Evolutionary conservation across 78 protist genomes (phyloP).

Genomic region (Dictyostelium purpureum): DNA sequence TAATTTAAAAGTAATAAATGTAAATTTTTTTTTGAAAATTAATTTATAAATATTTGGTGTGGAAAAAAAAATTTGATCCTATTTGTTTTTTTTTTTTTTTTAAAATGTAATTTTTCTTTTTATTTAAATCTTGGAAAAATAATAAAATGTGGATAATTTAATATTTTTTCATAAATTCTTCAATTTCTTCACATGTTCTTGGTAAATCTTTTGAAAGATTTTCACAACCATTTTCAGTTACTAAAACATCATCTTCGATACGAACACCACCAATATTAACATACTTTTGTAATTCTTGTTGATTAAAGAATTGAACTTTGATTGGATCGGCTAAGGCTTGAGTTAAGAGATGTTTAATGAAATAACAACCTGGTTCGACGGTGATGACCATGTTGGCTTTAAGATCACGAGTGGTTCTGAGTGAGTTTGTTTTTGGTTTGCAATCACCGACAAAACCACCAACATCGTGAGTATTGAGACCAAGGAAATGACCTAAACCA

Average conservation of each 20-base stretch:
- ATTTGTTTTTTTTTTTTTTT: too few relatives aligned
- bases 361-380: conserved; percentile 97
- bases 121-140: neutral
- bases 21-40: too few relatives aligned
- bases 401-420: conserved; percentile 83
- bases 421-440: conserved; percentile 50
- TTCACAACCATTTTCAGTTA: conserved; percentile 89
- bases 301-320: conserved; percentile 59
- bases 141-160: too few relatives aligned
- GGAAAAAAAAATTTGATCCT: neutral
- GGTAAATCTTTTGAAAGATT: conserved; percentile 84
- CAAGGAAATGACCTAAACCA: conserved; percentile 96
- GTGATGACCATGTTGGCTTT: conserved; percentile 91
- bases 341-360: conserved; percentile 84
- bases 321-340: conserved; percentile 76
- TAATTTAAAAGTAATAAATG: too few relatives aligned
- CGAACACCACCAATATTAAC: conserved; percentile 94
- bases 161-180: conserved; percentile 76
- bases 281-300: conserved; percentile 42
- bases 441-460: conserved; percentile 90
- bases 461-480: conserved; percentile 96
- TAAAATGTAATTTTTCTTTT: too few relatives aligned
- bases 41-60: neutral
- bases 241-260: conserved; percentile 93
- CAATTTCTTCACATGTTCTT: conserved; percentile 89